Evolutionary conservation across 1,284 basidiomycete species (phyloP), one percentile per base, ranked within the genome.

Genomic region (Cerioporus squamosus): DNA sequence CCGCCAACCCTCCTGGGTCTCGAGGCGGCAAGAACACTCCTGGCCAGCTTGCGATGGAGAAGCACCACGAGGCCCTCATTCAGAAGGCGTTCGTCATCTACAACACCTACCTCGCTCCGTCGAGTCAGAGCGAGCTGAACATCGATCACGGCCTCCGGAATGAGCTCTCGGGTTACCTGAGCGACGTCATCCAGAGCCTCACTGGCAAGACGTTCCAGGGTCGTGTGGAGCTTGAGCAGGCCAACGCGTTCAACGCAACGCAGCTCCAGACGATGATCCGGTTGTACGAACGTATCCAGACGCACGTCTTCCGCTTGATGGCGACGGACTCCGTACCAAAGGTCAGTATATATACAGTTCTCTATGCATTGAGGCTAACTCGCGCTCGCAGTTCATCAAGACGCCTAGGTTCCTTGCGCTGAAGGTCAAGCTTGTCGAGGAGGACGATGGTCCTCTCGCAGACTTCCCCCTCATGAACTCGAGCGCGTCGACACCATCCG

Each of bases 321-420:
- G 96, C 97, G 8, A 97, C 95, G 56, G 97, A 99, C 74, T 98
- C 95, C 8, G 91, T 98, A 26, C 96, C 96, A 20, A 95, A 95
- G 85, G 93, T 93, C 66, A 52, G 82, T 68, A 29, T 8, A 8
- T 40, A 54, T 53, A 20, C 51, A 33, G 52, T 23, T 45, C 14
- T 51, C 39, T 23, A 38, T 51, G 15, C 5, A 44, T 33, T 36
- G 31, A 51, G 51, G 44, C 42, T 59, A 22, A 55, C 44, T 29
- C 39, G 20, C 24, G 9, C 31, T 15, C 60, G 6, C 65, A 93
- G 91, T 94, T 94, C 77, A 90, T 93, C 76, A 93, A 93, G 74
- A 92, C 90, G 3, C 83, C 87, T 29, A 84, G 85, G 65, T 94
- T 93, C 77, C 75, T 89, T 53, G 87, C 87, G 10, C 82, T 91